A percentile compares a stretch with the other conserved stretches of the same genome.
phyloP scores from a whole-genome alignment of 2,329 filamentous ascomycete genomes.

The Cryphonectria naterciae region DNA sequence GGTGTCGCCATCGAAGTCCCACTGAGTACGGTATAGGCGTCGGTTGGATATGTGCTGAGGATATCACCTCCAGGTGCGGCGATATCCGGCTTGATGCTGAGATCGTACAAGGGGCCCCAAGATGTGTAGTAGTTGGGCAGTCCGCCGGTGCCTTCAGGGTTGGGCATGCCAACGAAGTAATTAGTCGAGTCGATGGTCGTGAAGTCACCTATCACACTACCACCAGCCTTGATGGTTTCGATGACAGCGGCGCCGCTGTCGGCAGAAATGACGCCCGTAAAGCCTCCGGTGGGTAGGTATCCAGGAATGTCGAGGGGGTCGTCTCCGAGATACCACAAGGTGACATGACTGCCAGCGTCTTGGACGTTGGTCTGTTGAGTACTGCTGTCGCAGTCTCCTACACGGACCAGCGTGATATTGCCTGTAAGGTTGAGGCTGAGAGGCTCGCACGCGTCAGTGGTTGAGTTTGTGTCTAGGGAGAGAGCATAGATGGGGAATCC shows the following conservation, averaged over 20 bases:
- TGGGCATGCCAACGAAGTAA: constrained; percentile 31
- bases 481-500: constrained; percentile 29
- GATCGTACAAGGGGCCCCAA: constrained; percentile 47
- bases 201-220: constrained; percentile 31
- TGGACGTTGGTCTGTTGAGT: constrained; percentile 43
- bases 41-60: constrained; percentile 44
- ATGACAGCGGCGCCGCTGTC: constrained; percentile 31
- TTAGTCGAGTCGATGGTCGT: constrained; percentile 24
- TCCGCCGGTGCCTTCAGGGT: constrained; percentile 35
- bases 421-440: constrained; percentile 38
- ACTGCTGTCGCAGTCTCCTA: constrained; percentile 35
- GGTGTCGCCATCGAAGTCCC: constrained; percentile 55
- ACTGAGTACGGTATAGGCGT: constrained; percentile 44
- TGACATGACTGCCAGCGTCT: constrained; percentile 44
- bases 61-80: constrained; percentile 46
- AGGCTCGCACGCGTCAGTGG: constrained; percentile 41
- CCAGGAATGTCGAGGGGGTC: constrained; percentile 26
- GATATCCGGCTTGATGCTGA: constrained; percentile 45
- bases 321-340: constrained; percentile 45
- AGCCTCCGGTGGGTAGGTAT: constrained; percentile 15
- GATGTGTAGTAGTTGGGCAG: constrained; percentile 42
- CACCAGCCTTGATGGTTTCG: constrained; percentile 28
- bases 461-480: constrained; percentile 26
- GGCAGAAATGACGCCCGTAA: constrained; percentile 28
- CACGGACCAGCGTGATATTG: constrained; percentile 45